A percentile compares a stretch with the other conserved stretches of the same genome.
These are phyloP conservation scores for Noccaea caerulescens DNA, from an alignment of 345 rosid genomes.

Conservation along the genomic window DNA sequence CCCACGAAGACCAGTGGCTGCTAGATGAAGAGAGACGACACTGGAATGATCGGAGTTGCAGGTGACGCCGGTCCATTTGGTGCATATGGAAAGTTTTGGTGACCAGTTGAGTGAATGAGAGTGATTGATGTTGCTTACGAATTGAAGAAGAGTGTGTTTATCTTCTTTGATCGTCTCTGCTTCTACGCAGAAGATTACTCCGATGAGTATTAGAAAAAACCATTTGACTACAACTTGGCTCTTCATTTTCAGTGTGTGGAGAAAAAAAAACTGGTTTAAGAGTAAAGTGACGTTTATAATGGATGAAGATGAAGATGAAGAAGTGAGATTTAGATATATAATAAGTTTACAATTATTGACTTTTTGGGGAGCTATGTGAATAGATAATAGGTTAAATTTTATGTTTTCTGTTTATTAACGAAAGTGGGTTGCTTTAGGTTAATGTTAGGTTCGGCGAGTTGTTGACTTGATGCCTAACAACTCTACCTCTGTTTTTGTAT, in stretches of 20 bases:
- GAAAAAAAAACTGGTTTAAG: slow-evolving; percentile 27
- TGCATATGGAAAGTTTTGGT: slow-evolving; percentile 57
- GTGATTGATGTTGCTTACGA: slow-evolving; percentile 57
- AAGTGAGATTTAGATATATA: slow-evolving; percentile 15
- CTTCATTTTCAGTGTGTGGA: slow-evolving; percentile 26
- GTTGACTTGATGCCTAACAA: slow-evolving; percentile 48
- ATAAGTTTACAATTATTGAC: slow-evolving; percentile 33
- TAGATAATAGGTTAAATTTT: slow-evolving; percentile 2
- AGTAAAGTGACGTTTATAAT: slow-evolving; percentile 36
- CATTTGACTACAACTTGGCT: slow-evolving; percentile 43
- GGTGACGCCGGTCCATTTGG: slow-evolving; percentile 76
- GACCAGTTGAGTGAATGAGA: slow-evolving; percentile 73
- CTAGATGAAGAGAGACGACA: slow-evolving; percentile 65
- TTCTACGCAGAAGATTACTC: slow-evolving; percentile 52
- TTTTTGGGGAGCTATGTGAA: slow-evolving; percentile 14
- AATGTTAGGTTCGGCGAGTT: slow-evolving; percentile 50
- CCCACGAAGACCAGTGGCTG: slow-evolving; percentile 62
- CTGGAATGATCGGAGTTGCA: slow-evolving; percentile 62
- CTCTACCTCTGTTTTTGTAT: slow-evolving; percentile 32
- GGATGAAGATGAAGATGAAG: slow-evolving; percentile 31
- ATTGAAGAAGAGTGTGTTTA: slow-evolving; percentile 73
- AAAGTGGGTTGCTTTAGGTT: slow-evolving; percentile 45
- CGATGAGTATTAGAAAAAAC: slow-evolving; percentile 41
- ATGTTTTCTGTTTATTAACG: neutral
- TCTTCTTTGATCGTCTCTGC: slow-evolving; percentile 56